Conservation (phyloP, 2,329 filamentous ascomycete genomes). For the Aciculosporium take region DNA sequence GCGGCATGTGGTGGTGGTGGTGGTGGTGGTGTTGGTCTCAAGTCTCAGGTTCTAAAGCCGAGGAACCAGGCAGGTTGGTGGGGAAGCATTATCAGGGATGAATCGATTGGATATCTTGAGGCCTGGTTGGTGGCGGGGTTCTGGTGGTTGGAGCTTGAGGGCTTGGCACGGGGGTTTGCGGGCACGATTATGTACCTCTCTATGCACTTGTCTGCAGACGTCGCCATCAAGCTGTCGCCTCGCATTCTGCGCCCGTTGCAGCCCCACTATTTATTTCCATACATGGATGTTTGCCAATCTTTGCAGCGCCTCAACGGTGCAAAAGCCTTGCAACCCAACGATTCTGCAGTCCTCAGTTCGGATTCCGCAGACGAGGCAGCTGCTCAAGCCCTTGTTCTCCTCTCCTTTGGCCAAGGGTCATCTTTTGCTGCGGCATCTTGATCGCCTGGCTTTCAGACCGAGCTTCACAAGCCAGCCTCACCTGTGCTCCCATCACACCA, state of each 20-base stretch:
- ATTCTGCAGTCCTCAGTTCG: not conserved
- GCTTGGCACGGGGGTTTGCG: no score
- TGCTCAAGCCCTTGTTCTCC: not conserved
- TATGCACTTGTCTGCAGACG: no score
- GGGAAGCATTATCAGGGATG: no score
- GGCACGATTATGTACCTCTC: no score
- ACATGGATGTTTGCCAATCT: not conserved
- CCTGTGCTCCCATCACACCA: not conserved
- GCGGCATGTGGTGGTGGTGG: constrained; percentile 1
- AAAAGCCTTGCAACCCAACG: not conserved
- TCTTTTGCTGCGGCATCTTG: not conserved
- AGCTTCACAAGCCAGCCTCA: not conserved
- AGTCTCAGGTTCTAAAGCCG: constrained; percentile 4
- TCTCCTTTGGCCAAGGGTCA: not conserved
- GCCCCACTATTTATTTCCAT: not conserved
- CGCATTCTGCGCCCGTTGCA: not conserved
- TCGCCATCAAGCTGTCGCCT: not conserved
- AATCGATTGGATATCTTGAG: no score
- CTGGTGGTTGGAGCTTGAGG: no score
- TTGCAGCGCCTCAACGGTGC: not conserved
- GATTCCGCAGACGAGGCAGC: not conserved
- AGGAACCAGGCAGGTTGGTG: constrained; percentile 2
- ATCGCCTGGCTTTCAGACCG: no score
- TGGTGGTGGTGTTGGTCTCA: no score
- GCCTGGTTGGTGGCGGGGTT: no score